Conservation (phyloP, 2,329 filamentous ascomycete species). For the Beauveria scarabaeidicola region DNA sequence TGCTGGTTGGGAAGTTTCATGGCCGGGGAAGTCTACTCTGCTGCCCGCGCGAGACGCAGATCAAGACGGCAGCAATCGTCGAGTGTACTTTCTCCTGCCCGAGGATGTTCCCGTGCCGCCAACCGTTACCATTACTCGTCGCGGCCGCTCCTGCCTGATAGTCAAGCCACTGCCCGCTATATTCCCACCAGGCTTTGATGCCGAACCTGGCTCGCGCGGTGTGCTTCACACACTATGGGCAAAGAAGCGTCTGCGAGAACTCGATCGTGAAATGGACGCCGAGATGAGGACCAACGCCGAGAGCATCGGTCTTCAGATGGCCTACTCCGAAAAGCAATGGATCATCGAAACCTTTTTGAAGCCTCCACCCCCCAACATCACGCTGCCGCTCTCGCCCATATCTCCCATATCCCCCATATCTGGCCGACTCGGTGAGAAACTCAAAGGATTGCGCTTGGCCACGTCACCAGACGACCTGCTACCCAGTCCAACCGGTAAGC, state of each 20-base stretch:
- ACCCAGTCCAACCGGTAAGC: constrained; percentile 43
- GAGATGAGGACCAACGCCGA: constrained; percentile 70
- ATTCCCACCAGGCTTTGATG: constrained; percentile 67
- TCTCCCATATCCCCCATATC: constrained; percentile 55
- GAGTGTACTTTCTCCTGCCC: constrained; percentile 74
- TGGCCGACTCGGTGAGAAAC: constrained; percentile 68
- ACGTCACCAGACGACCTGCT: constrained; percentile 61
- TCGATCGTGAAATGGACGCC: constrained; percentile 66
- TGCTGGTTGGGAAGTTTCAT: constrained; percentile 65
- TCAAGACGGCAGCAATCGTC: constrained; percentile 35
- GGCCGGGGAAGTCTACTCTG: constrained; percentile 71
- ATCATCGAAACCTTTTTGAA: constrained; percentile 65
- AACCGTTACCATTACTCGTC: constrained; percentile 55
- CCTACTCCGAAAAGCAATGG: constrained; percentile 74
- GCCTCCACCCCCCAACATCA: constrained; percentile 11
- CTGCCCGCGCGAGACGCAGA: constrained; percentile 48
- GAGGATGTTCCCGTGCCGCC: constrained; percentile 64
- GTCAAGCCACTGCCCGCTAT: constrained; percentile 82
- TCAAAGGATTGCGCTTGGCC: constrained; percentile 68
- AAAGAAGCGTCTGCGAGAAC: constrained; percentile 65
- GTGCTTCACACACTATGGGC: constrained; percentile 89
- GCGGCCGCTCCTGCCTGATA: constrained; percentile 33
- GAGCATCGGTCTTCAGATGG: constrained; percentile 78
- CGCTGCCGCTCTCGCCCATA: constrained; percentile 48
- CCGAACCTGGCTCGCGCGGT: constrained; percentile 64